These are phyloP conservation scores for Apiospora kogelbergensis DNA, from an alignment of 2,329 filamentous ascomycete genomes.

Conservation along the genomic window DNA sequence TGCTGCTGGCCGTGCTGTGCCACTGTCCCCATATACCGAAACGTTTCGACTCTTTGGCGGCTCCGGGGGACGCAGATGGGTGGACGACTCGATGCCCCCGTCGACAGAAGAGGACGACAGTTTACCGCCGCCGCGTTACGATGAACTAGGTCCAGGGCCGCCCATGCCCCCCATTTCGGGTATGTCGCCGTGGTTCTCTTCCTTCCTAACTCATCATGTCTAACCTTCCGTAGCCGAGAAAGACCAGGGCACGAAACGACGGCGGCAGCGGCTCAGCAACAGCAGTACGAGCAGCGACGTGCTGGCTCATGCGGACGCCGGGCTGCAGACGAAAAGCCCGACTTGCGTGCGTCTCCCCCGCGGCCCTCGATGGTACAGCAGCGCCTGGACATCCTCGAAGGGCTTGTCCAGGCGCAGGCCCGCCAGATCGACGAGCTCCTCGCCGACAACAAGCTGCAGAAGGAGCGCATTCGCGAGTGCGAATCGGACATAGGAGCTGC, in stretches of 20 bases:
- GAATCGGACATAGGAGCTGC: not conserved
- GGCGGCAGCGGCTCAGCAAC: not conserved
- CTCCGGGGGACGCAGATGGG: not conserved
- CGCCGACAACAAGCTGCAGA: not conserved
- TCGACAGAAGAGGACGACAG: not conserved
- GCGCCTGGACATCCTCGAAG: not conserved
- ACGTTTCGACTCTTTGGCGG: not conserved
- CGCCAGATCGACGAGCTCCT: not conserved
- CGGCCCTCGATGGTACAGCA: not conserved
- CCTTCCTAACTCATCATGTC: too few species aligned
- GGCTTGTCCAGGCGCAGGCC: not conserved
- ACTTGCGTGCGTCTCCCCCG: not conserved
- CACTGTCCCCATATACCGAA: not conserved
- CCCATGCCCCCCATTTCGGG: not conserved
- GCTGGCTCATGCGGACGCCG: not conserved
- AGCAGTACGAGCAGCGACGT: not conserved
- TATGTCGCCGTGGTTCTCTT: not conserved
- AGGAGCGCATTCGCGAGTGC: not conserved
- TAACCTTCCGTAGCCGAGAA: not conserved
- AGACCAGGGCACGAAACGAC: not conserved
- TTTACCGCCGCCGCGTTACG: not conserved
- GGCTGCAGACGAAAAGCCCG: not conserved
- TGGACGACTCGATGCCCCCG: not conserved
- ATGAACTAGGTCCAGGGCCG: not conserved
- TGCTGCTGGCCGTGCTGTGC: not conserved